These are phyloP conservation scores for Acer yangbiense DNA, from an alignment of 345 rosid species.

Conservation along the genomic window DNA sequence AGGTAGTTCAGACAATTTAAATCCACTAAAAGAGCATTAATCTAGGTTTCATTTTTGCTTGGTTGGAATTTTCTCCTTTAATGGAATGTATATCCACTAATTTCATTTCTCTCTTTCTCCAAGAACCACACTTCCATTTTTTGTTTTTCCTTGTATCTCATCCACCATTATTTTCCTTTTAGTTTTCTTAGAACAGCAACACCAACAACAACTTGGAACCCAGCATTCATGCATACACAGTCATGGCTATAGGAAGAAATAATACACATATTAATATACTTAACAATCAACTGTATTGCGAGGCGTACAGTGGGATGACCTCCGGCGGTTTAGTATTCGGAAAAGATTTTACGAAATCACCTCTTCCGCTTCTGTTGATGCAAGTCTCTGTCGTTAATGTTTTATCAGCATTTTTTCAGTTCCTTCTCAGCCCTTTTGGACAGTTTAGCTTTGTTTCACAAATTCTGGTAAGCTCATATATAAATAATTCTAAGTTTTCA, in stretches of 20 bases:
- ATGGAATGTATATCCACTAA: background rate
- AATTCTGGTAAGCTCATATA: slow-evolving; percentile 28
- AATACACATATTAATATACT: background rate
- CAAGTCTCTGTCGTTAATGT: slow-evolving; percentile 31
- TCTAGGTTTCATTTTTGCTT: background rate
- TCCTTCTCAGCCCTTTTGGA: slow-evolving; percentile 36
- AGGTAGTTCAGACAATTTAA: background rate
- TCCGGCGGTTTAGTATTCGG: background rate
- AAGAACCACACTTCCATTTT: too few relatives aligned
- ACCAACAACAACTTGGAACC: background rate
- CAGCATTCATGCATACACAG: background rate
- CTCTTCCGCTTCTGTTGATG: slow-evolving; percentile 31
- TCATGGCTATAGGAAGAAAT: background rate
- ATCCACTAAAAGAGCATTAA: background rate
- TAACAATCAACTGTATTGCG: background rate
- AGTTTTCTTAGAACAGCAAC: too few relatives aligned
- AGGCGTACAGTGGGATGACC: background rate
- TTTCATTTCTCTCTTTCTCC: background rate
- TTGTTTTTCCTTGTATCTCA: too few relatives aligned
- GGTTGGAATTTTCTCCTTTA: background rate
- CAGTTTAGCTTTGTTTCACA: slow-evolving; percentile 30
- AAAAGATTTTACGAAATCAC: background rate
- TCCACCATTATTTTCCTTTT: background rate
- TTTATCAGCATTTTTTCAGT: slow-evolving; percentile 24
- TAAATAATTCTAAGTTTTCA: too few relatives aligned